Base-by-base conservation (phyloP, 1,284 basidiomycete genomes). In the Apiotrichum montevideense region DNA sequence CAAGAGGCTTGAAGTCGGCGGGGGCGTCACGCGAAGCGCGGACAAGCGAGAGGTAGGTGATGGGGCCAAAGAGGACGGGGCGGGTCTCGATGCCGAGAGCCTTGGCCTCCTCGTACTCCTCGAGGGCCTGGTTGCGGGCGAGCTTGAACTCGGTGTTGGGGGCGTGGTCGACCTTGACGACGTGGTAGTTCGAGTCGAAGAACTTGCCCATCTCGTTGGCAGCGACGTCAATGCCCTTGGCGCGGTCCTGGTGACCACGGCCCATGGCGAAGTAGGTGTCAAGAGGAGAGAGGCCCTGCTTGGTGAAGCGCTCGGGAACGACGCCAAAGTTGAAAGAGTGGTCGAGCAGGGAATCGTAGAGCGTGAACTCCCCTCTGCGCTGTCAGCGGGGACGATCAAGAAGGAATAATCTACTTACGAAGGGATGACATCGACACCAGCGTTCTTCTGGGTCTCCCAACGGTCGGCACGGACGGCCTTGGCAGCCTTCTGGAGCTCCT, bases 101-200 rank as follows among this genome's bases (percentile, higher is more conserved):
- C 82, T 96, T 88, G 61, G 96, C 96, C 82, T 98, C 96, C 65
- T 89, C 85, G 81, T 87, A 98, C 78, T 97, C 92, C 71, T 88
- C 87, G 63, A 98, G 84, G 59, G 88, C 86, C 83, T 96, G 96
- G 87, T 96, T 96, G 80, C 87, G 87, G 80, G 87, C 85, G 75
- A 98, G 82, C 81, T 93, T 92, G 86, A 98, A 98, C 67, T 94
- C 86, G 59, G 89, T 91, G 71, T 83, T 81, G 62, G 93, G 88
- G 29, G 90, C 89, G 79, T 98, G 85, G 81, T 98, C 96, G 61
- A 94, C 95, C 63, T 98, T 95, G 79, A 98, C 92, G 75, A 88
- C 95, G 83, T 98, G 96, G 83, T 98, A 98, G 86, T 98, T 99
- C 57, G 94, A 97, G 81, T 98, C 95, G 79, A 98, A 98, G 92